Evolutionary conservation across 345 rosid species (phyloP).

Genomic region (Geranium brycei): DNA sequence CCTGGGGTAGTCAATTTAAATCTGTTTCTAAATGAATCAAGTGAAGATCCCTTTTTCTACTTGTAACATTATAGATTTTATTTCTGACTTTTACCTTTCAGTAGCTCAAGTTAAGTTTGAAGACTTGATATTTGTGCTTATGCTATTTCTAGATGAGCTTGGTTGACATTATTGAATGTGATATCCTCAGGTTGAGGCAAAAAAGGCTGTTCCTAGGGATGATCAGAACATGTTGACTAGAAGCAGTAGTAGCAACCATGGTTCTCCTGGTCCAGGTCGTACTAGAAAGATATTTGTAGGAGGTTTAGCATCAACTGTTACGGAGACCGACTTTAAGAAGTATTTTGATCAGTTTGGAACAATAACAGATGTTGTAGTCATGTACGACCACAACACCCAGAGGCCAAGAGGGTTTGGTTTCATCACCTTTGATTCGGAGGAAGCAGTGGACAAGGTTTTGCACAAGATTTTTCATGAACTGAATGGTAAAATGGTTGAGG

Average conservation of each 20-base stretch:
- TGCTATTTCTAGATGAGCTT: not conserved
- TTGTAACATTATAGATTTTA: too few species aligned
- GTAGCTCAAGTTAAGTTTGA: not conserved
- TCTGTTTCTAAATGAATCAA: not conserved
- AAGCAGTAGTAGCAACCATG: slow-evolving; percentile 40
- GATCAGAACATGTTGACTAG: slow-evolving; percentile 49
- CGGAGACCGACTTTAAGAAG: slow-evolving; percentile 56
- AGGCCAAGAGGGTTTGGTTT: slow-evolving; percentile 34
- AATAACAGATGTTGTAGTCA: slow-evolving; percentile 48
- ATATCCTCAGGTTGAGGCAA: slow-evolving; percentile 56
- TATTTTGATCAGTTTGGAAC: slow-evolving; percentile 74
- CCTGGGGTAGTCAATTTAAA: not conserved
- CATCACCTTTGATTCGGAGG: slow-evolving; percentile 30
- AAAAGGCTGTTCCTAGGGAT: slow-evolving; percentile 76
- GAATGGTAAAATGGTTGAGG: slow-evolving; percentile 37
- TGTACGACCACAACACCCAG: slow-evolving; percentile 34
- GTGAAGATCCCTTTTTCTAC: not conserved
- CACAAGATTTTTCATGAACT: slow-evolving; percentile 26
- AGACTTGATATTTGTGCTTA: too few species aligned
- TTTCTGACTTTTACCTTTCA: too few species aligned
- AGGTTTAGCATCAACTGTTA: slow-evolving; percentile 71
- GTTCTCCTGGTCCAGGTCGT: slow-evolving; percentile 61
- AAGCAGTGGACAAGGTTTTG: slow-evolving; percentile 29
- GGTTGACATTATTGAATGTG: slow-evolving; percentile 11
- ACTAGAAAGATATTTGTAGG: slow-evolving; percentile 72